Base-by-base conservation (phyloP, 192 early-diverging fungal genomes). In the Podochytrium sp. region DNA sequence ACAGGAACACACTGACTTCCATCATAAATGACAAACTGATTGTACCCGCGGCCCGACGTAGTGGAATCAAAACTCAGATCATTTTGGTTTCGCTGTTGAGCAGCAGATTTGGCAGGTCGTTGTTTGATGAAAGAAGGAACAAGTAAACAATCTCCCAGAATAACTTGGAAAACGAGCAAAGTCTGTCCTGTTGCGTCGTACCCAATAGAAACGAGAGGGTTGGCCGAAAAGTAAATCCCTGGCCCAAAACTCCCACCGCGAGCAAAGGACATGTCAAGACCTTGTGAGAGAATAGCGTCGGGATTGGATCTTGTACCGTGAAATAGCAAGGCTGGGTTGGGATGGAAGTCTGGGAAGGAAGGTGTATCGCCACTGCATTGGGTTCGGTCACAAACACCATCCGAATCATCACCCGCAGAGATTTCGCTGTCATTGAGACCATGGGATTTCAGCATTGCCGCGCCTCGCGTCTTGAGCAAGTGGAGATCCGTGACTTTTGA, bases 111-210 rank as follows among this genome's bases (percentile, higher is more conserved):
- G 6, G 38, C n/a, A 41, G 64, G 64, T 12, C 27, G 10, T 18
- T 6, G 33, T 7, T 2, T 27, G 41, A 16, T 6, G 18, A n/a
- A n/a, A n/a, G 7, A n/a, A 49, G 38, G 41, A 47, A 65, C 41
- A 41, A 49, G 10, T 2, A 65, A 25, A 65, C 64, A 65, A 49
- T 65, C 64, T 18, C 42, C 64, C 18, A 39, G 42, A 42, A 65
- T 23, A 25, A 65, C 64, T 23, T 34, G 27, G 34, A 65, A 65
- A 42, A 65, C 23, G n/a, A 65, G 34, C 7, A 65, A 16, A 7
- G 64, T 65, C 10, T 65, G n/a, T n/a, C n/a, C n/a, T n/a, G n/a
- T n/a, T 65, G n/a, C 12, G 33, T 65, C 64, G 32, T 65, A 65
- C 10, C 23, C 29, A 6, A 65, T 16, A 27, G 41, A 49, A 18